A percentile compares a stretch with the other conserved stretches of the same genome.
phyloP scores from a whole-genome alignment of 257 asterid species.

The Jasminum sambac region DNA sequence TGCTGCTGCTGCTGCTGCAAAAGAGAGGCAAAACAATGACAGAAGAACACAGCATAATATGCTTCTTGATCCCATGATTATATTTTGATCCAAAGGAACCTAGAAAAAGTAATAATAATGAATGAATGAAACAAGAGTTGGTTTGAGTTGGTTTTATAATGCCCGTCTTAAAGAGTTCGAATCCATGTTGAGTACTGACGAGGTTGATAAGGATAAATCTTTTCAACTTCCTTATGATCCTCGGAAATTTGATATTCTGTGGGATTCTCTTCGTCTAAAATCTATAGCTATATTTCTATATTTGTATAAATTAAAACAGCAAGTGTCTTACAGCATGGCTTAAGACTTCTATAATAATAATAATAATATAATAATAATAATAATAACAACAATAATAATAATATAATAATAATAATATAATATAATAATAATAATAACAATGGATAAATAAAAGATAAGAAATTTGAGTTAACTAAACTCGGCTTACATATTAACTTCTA shows the following conservation, averaged over 20 bases:
- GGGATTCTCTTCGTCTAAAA: not conserved
- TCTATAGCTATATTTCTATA: no score
- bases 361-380: no score
- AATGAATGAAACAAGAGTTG: slow-evolving; percentile 18
- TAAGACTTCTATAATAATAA: no score
- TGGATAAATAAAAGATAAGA: no score
- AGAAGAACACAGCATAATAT: slow-evolving; percentile 23
- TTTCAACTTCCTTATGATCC: slow-evolving; percentile 25
- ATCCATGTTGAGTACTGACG: not conserved
- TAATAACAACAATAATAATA: no score
- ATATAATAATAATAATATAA: no score
- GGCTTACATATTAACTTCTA: no score
- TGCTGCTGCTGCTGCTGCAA: slow-evolving; percentile 32
- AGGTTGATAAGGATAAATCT: slow-evolving; percentile 29
- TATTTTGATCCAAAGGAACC: slow-evolving; percentile 17
- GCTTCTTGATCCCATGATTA: slow-evolving; percentile 35
- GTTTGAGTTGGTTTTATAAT: slow-evolving; percentile 16
- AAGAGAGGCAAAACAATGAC: slow-evolving; percentile 29
- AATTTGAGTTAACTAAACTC: no score
- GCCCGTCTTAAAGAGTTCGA: not conserved
- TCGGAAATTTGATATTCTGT: not conserved
- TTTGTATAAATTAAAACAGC: no score
- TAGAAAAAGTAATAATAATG: no score
- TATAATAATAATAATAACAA: no score
- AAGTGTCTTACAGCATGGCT: no score